Evolutionary conservation across 1,139 yeast species (phyloP).

Genomic region (Kluyveromyces sp.): DNA sequence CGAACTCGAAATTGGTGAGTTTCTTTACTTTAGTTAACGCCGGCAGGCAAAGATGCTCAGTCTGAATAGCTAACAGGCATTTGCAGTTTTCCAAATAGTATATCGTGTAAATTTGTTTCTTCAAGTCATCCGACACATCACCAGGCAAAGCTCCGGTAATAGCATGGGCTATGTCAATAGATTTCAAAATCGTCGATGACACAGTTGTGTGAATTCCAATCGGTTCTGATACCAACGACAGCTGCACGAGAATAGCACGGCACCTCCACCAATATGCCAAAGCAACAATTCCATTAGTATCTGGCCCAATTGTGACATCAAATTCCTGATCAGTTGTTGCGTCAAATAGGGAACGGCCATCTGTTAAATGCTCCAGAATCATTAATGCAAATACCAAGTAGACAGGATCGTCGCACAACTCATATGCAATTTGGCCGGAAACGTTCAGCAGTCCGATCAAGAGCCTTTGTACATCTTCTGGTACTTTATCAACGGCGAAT

Average conservation of each 20-base stretch:
- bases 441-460: conserved; percentile 38
- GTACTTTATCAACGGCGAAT: conserved; percentile 14
- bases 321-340: conserved; percentile 18
- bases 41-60: conserved; percentile 50
- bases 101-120: conserved; percentile 38
- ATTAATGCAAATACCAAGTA: conserved; percentile 43
- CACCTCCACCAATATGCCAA: conserved; percentile 67
- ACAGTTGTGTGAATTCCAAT: conserved; percentile 38
- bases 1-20: conserved; percentile 53
- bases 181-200: conserved; percentile 29
- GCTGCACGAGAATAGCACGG: conserved; percentile 56
- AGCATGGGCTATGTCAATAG: conserved; percentile 25
- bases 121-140: conserved; percentile 20
- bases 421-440: conserved; percentile 61
- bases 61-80: conserved; percentile 51
- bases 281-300: conserved; percentile 34
- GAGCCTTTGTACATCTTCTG: conserved; percentile 18
- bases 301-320: conserved; percentile 25
- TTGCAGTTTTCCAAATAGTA: conserved; percentile 65
- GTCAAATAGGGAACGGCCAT: conserved; percentile 30
- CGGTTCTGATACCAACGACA: conserved; percentile 54
- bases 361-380: conserved; percentile 45
- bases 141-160: conserved; percentile 27
- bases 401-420: conserved; percentile 49
- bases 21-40: conserved; percentile 47